These are phyloP conservation scores for Trypanosoma melophagium DNA, from an alignment of 208 protist genomes.

Conservation along the genomic window DNA sequence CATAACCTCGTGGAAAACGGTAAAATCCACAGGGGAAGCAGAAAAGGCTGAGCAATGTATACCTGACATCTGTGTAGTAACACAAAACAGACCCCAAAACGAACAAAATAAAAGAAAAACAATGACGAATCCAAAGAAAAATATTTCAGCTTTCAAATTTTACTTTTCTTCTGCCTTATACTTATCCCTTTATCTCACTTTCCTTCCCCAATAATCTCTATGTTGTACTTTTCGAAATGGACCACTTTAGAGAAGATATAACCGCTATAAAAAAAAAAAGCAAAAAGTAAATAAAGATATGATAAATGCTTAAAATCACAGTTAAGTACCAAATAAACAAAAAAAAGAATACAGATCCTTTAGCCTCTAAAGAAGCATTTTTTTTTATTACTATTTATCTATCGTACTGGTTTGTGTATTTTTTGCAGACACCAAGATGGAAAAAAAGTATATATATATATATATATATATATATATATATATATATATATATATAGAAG, in stretches of 20 bases:
- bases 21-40: constrained; percentile 33
- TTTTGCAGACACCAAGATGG: background rate
- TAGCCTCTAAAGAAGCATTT: too few relatives aligned
- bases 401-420: background rate
- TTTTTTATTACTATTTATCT: background rate
- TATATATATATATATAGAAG: too few relatives aligned
- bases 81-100: background rate
- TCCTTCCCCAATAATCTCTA: background rate
- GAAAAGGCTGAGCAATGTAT: background rate
- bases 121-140: too few relatives aligned
- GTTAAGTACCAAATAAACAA: too few relatives aligned
- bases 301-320: background rate
- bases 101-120: background rate
- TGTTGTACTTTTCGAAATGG: background rate
- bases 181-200: background rate
- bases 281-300: background rate
- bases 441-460: too few relatives aligned
- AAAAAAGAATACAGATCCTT: too few relatives aligned
- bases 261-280: background rate
- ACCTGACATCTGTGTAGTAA: background rate
- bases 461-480: background rate
- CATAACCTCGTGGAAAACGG: constrained; percentile 61
- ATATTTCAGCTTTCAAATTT: too few relatives aligned
- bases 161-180: too few relatives aligned
- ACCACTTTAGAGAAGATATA: background rate